Evolutionary conservation across 2,329 filamentous ascomycete genomes (phyloP).

Genomic region (Trichoderma sp.): DNA sequence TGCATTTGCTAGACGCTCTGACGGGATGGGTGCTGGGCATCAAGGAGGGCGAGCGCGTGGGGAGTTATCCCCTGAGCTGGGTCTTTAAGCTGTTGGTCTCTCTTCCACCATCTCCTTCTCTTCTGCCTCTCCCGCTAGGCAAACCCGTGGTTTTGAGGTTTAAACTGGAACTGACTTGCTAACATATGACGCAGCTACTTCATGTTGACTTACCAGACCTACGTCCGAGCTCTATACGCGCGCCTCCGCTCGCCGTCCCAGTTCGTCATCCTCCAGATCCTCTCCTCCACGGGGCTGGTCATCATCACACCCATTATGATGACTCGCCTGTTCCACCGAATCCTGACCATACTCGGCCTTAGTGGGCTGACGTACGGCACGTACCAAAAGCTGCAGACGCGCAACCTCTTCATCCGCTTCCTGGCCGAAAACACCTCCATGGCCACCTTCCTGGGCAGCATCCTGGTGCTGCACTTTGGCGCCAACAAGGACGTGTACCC

Average conservation of each 20-base stretch:
- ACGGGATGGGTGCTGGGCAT: slow-evolving; percentile 69
- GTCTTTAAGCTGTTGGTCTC: slow-evolving; percentile 66
- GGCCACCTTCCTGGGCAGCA: slow-evolving; percentile 67
- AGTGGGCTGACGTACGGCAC: slow-evolving; percentile 62
- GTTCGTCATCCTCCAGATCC: slow-evolving; percentile 65
- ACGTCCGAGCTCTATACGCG: slow-evolving; percentile 69
- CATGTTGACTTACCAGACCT: slow-evolving; percentile 70
- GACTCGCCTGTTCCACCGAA: slow-evolving; percentile 59
- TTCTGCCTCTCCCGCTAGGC: background rate
- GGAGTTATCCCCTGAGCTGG: slow-evolving; percentile 71
- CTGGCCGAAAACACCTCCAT: slow-evolving; percentile 69
- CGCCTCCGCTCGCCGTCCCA: slow-evolving; percentile 66
- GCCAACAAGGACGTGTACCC: slow-evolving; percentile 69
- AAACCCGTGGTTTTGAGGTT: too few species aligned
- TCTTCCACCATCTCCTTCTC: background rate
- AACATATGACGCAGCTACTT: slow-evolving; percentile 54
- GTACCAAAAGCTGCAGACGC: slow-evolving; percentile 67
- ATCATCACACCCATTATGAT: slow-evolving; percentile 66
- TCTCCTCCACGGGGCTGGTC: slow-evolving; percentile 65
- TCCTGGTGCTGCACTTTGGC: slow-evolving; percentile 67
- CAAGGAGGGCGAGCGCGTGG: slow-evolving; percentile 66
- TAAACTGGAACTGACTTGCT: background rate
- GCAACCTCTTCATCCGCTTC: slow-evolving; percentile 69
- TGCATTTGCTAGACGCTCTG: slow-evolving; percentile 64
- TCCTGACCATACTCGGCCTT: slow-evolving; percentile 56